A percentile compares a stretch with the other conserved stretches of the same genome.
phyloP scores from a whole-genome alignment of 805 yeast genomes.

The Candida sithepensis region DNA sequence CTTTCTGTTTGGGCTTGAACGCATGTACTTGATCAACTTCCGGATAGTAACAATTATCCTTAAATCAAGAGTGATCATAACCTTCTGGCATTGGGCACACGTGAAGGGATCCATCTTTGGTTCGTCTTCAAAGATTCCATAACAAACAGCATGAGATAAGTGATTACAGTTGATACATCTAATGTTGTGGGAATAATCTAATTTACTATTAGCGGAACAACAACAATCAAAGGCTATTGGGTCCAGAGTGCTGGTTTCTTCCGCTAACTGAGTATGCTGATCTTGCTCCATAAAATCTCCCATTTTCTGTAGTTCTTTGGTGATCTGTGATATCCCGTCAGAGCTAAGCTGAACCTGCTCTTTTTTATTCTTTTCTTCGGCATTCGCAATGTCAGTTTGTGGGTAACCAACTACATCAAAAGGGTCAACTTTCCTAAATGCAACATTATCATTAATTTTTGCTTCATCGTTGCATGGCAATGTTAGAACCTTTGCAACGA shows the following conservation, averaged over 20 bases:
- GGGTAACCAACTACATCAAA: slow-evolving; percentile 11
- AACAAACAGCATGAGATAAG: slow-evolving; percentile 21
- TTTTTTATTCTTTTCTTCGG: background rate
- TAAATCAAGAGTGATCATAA: slow-evolving; percentile 5
- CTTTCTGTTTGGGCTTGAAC: background rate
- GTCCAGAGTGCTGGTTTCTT: background rate
- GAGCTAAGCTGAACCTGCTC: background rate
- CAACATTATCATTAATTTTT: slow-evolving; percentile 33
- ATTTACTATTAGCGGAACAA: slow-evolving; percentile 14
- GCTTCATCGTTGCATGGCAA: slow-evolving; percentile 19
- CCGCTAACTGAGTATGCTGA: slow-evolving; percentile 10
- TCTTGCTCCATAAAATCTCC: background rate
- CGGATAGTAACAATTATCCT: slow-evolving; percentile 18
- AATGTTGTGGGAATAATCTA: slow-evolving; percentile 10
- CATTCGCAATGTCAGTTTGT: background rate
- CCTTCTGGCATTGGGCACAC: slow-evolving; percentile 15
- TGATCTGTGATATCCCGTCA: slow-evolving; percentile 19
- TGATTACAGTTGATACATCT: slow-evolving; percentile 18
- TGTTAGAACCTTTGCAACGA: slow-evolving; percentile 26
- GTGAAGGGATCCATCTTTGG: slow-evolving; percentile 5
- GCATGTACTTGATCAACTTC: slow-evolving; percentile 14
- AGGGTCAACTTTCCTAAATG: slow-evolving; percentile 30
- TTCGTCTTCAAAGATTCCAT: slow-evolving; percentile 8
- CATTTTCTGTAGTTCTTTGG: slow-evolving; percentile 19
- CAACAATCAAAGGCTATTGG: slow-evolving; percentile 12